A percentile compares a stretch with the other conserved stretches of the same genome.
Conservation (phyloP, 2,329 filamentous ascomycete genomes). For the Claviceps humidiphila region DNA sequence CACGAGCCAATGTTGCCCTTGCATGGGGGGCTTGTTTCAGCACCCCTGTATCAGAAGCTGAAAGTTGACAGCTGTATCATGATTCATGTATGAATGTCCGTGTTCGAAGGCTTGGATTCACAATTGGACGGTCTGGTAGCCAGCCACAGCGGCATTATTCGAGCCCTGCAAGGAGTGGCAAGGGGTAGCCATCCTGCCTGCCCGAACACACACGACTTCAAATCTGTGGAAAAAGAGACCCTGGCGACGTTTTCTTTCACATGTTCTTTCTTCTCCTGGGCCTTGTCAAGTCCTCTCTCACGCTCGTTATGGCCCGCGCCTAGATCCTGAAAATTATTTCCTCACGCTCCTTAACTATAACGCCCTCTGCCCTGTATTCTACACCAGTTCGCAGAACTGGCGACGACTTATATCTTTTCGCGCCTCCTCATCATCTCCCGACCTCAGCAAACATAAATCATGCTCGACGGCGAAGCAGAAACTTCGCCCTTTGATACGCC, state of each 20-base stretch:
- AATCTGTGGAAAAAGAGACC: background rate
- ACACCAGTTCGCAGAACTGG: background rate
- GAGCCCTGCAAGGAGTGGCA: background rate
- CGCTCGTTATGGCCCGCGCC: background rate
- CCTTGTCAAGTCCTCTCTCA: background rate
- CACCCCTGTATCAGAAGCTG: no score
- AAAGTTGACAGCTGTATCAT: no score
- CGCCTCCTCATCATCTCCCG: no score
- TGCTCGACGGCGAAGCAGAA: constrained; percentile 1
- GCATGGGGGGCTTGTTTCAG: no score
- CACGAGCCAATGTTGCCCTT: no score
- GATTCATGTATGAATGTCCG: no score
- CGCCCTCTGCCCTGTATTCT: no score
- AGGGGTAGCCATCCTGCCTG: background rate
- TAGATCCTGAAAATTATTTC: background rate
- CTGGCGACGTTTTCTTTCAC: background rate
- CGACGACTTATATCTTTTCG: no score
- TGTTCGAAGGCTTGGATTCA: no score
- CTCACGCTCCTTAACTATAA: background rate
- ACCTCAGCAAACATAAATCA: background rate
- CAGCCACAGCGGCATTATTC: background rate
- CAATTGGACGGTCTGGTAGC: background rate
- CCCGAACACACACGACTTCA: background rate
- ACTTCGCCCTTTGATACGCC: background rate
- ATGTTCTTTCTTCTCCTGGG: background rate